Percentiles rank a stretch among this genome's conserved stretches.
Evolutionary conservation across 2,329 filamentous ascomycete genomes (phyloP).

Genomic region (Fusarium buharicum): DNA sequence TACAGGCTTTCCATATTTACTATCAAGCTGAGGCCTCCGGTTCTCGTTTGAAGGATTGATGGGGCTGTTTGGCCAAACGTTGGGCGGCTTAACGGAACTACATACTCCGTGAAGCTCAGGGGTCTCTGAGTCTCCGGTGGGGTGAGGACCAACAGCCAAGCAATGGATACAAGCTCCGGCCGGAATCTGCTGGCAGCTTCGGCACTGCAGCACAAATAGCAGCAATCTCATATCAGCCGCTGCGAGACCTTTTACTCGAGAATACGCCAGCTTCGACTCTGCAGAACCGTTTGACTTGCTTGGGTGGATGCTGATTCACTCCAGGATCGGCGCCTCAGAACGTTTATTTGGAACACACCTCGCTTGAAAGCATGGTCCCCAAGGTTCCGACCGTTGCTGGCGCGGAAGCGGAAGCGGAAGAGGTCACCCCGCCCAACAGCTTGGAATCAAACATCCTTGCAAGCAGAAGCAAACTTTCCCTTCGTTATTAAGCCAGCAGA

Average conservation of each 20-base stretch:
- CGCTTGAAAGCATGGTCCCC: conserved; percentile 3
- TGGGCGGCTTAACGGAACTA: conserved; percentile 3
- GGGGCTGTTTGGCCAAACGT: conserved; percentile 13
- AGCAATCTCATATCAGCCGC: conserved; percentile 1
- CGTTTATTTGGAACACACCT: conserved; percentile 1
- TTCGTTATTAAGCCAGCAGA: neutral
- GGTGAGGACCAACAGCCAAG: conserved; percentile 14
- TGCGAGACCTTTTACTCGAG: neutral
- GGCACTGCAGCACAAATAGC: neutral
- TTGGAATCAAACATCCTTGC: conserved; percentile 9
- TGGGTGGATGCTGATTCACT: neutral
- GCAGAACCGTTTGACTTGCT: neutral
- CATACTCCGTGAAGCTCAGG: conserved; percentile 9
- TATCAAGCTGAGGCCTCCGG: neutral
- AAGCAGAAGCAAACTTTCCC: neutral
- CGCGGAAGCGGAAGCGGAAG: conserved; percentile 5
- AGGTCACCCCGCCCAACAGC: conserved; percentile 9
- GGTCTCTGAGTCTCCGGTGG: conserved; percentile 2
- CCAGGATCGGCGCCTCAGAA: neutral
- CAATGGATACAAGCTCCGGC: neutral
- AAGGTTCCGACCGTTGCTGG: conserved; percentile 4
- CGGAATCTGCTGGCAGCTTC: conserved; percentile 1
- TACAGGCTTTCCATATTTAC: neutral
- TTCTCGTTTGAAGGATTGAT: conserved; percentile 3
- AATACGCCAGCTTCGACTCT: conserved; percentile 1